A percentile compares a stretch with the other conserved stretches of the same genome.
Evolutionary conservation across 73 alveolate species (phyloP).

Genomic region (Durusdinium trenchii): DNA sequence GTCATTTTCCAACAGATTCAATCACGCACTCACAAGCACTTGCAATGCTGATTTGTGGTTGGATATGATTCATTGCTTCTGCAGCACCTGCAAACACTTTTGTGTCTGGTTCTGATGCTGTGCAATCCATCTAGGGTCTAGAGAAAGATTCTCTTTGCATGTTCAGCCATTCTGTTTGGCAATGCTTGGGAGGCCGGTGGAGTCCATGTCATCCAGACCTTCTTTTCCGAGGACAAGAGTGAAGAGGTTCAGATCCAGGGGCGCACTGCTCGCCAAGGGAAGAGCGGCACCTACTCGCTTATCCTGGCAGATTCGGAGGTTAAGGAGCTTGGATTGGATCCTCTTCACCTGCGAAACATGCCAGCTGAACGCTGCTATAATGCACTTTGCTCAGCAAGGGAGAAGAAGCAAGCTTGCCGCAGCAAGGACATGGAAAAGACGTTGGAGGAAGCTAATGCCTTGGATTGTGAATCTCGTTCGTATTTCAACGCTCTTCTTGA

Average conservation of each 20-base stretch:
- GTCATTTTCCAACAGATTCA: no score
- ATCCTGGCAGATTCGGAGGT: slow-evolving; percentile 76
- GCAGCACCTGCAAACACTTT: no score
- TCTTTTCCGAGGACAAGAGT: slow-evolving; percentile 71
- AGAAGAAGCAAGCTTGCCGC: background rate
- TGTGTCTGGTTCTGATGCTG: no score
- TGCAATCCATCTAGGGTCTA: no score
- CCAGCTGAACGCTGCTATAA: background rate
- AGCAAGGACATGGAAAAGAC: background rate
- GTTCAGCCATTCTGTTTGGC: background rate
- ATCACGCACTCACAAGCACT: no score
- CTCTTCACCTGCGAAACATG: background rate
- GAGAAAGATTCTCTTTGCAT: background rate
- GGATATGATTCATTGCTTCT: background rate
- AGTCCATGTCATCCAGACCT: slow-evolving; percentile 96
- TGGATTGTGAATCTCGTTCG: slow-evolving; percentile 32
- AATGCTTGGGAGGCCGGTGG: slow-evolving; percentile 42
- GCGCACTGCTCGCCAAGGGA: slow-evolving; percentile 96
- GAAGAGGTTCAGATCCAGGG: slow-evolving; percentile 96
- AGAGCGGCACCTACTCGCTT: slow-evolving; percentile 86
- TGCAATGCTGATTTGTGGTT: background rate
- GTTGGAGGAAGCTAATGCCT: background rate
- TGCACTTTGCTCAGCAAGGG: background rate
- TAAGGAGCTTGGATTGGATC: slow-evolving; percentile 1
- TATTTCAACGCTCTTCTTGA: slow-evolving; percentile 30